Conservation (phyloP, 2,329 filamentous ascomycete species). For the Stylonectria norvegica region DNA sequence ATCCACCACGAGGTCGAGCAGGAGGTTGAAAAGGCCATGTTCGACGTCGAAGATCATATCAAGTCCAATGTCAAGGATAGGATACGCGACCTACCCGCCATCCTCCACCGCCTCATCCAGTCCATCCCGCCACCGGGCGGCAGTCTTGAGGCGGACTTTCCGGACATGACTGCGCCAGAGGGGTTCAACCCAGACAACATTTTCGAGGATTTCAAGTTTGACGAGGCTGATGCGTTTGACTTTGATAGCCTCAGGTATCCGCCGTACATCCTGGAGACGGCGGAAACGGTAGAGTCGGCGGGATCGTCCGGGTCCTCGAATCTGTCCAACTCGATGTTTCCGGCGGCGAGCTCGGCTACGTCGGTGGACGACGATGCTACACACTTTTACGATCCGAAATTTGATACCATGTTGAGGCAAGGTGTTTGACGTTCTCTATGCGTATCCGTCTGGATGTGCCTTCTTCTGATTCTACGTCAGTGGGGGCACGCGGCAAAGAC, state of each 20-base stretch:
- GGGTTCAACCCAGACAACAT: neutral
- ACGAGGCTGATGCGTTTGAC: neutral
- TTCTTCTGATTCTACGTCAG: too few relatives aligned
- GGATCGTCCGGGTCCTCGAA: constrained; percentile 2
- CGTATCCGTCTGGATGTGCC: too few relatives aligned
- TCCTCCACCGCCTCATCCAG: constrained; percentile 8
- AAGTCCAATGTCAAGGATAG: constrained; percentile 6
- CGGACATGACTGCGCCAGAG: neutral
- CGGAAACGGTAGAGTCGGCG: neutral
- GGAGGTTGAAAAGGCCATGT: constrained; percentile 9
- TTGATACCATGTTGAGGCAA: too few relatives aligned
- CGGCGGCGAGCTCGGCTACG: constrained; percentile 3
- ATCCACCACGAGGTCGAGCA: constrained; percentile 7
- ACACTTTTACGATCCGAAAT: too few relatives aligned
- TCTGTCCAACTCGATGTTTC: neutral
- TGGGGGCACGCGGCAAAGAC: too few relatives aligned
- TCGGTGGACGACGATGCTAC: neutral
- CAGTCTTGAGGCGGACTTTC: neutral
- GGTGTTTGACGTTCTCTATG: too few relatives aligned
- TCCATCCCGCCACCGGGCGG: constrained; percentile 5
- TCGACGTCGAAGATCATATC: constrained; percentile 6
- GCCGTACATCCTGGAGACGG: neutral
- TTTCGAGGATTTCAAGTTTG: constrained; percentile 3
- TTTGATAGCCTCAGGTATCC: neutral
- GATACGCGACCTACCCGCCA: constrained; percentile 4